These are phyloP conservation scores for Apiospora marii DNA, from an alignment of 2,329 filamentous ascomycete genomes.

Conservation along the genomic window DNA sequence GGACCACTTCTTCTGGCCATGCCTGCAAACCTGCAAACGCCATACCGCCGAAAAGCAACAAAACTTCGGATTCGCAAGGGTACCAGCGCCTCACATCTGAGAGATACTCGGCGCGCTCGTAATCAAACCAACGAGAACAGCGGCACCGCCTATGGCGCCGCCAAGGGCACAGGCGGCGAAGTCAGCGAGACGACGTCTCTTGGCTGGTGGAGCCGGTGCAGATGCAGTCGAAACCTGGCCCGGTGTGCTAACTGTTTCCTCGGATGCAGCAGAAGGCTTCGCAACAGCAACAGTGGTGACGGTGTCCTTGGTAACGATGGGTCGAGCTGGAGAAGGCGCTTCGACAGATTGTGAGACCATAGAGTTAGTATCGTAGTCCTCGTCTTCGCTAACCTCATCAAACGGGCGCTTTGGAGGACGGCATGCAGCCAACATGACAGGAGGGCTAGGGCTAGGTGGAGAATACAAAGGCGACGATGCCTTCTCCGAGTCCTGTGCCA, in stretches of 20 bases:
- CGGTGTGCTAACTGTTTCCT: background rate
- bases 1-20: background rate
- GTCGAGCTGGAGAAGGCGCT: background rate
- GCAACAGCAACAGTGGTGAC: background rate
- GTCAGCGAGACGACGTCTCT: constrained; percentile 41
- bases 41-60: background rate
- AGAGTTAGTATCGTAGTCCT: background rate
- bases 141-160: constrained; percentile 41
- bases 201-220: constrained; percentile 35
- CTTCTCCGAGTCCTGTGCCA: constrained; percentile 37
- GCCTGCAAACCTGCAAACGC: constrained; percentile 1
- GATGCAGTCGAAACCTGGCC: constrained; percentile 22
- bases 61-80: background rate
- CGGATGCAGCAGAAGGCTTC: background rate
- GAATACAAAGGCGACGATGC: background rate
- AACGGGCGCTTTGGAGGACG: constrained; percentile 14
- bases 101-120: constrained; percentile 27
- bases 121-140: constrained; percentile 31
- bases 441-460: background rate
- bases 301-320: background rate
- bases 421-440: background rate
- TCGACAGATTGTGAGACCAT: background rate
- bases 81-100: background rate
- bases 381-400: constrained; percentile 32
- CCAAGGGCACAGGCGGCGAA: constrained; percentile 37